Base-by-base conservation (phyloP, 2,329 filamentous ascomycete genomes). In the Hypoxylon sp. region DNA sequence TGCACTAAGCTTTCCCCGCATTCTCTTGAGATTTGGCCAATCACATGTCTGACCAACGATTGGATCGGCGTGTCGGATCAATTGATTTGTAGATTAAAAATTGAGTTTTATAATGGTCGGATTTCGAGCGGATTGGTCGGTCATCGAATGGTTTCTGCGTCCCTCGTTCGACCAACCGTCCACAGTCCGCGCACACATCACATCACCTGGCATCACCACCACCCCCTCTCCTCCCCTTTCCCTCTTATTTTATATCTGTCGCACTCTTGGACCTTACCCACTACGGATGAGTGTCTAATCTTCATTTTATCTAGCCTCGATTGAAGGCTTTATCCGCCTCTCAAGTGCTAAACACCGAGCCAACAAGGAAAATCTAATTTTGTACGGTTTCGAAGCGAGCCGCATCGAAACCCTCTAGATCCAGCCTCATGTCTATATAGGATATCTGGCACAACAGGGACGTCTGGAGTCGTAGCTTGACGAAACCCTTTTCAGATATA, bases 191-290 rank as follows among this genome's bases (percentile, higher is more conserved):
- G 41, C 53, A 41, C 57, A 53, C 52, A 65, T 70, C 68, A 63
- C 41, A 68, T 68, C 65, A 70, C 67, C 64, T 69, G 50, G 60
- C 65, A 65, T 70, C 68, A 70, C 59, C 68, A 70, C 57, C 30
- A 34, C 49, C 34, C 41, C 43, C 25, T 65, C 46, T 51, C 43
- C 19, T 30, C 49, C 38, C 45, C 25, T 21, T 52, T 57, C 30
- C 30, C 38, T 10, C 41, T 41, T 32, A 36, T 56, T 46, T 19
- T 30, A 38, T 49, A 41, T 21, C 25, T 60, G 30, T 30, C 49
- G 13, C n/a, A 19, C 38, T 34, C 32, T 53, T 14, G 7, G n/a
- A 49, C 50, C 28, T 52, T 30, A 57, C 38, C 19, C 19, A 58
- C 17, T 28, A 32, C 41, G 36, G 19, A 61, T 57, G 61, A 56